Conservation (phyloP, 83 land plant species). For the Diphasiastrum complanatum region DNA sequence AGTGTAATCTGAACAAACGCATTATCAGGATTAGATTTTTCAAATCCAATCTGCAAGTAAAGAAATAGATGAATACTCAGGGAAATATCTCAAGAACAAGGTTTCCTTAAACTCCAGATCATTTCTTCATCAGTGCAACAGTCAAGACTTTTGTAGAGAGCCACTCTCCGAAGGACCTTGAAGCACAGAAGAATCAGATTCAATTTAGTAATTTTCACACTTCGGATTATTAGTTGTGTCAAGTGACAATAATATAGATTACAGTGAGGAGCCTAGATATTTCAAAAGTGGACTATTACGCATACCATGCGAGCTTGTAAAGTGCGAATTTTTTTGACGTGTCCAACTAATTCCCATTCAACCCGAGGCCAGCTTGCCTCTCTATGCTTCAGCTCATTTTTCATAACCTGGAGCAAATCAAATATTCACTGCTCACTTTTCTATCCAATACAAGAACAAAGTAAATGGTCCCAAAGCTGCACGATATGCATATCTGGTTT, state of each 20-base stretch:
- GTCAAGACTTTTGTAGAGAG: too few species aligned
- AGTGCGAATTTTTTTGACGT: constrained; percentile 54
- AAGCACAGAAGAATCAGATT: too few species aligned
- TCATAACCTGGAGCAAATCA: constrained; percentile 47
- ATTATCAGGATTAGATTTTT: constrained; percentile 58
- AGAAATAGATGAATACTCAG: background rate
- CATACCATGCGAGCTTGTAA: constrained; percentile 78
- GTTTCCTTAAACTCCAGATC: background rate
- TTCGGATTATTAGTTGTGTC: background rate
- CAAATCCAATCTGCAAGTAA: constrained; percentile 66
- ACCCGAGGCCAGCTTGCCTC: constrained; percentile 55
- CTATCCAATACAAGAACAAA: too few species aligned
- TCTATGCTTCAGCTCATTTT: constrained; percentile 79
- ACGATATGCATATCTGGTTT: too few species aligned
- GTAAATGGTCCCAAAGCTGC: too few species aligned
- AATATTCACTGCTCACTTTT: too few species aligned
- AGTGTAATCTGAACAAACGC: constrained; percentile 81
- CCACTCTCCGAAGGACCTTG: too few species aligned
- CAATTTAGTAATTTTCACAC: too few species aligned
- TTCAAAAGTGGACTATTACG: background rate
- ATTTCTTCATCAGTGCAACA: background rate
- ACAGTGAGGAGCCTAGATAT: background rate
- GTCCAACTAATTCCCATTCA: constrained; percentile 76
- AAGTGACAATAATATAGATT: background rate
- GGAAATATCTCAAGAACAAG: background rate